Base-by-base conservation (phyloP, 108 stramenopile species). In the Pseudonitzschia multiseries region DNA sequence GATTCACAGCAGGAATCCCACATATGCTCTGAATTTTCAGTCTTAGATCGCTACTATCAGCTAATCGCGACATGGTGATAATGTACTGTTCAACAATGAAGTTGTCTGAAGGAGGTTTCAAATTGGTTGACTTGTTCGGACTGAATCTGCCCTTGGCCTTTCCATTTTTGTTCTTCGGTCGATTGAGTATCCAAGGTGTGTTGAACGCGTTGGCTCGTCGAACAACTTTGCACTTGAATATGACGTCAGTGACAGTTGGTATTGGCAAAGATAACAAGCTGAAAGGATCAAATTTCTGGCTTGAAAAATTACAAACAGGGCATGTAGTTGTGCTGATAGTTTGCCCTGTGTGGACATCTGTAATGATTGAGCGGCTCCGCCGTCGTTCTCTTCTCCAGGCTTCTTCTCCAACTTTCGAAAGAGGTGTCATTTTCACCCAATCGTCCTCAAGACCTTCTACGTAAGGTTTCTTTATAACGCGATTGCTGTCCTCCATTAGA, bases 401-500 rank as follows among this genome's bases (percentile, higher is more conserved):
- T 79, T 94, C 93, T 67, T 89, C 87, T 21, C 91, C 93, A 53
- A 94, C 88, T 64, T 84, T 73, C 26, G 77, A 65, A 29, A 94
- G 79, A 43, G 74, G 57, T 33, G 75, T 85, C 51, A 78, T 72
- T 65, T 80, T 87, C 18, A 87, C 85, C 79, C 87, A 96, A 44
- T 87, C 88, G 68, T 97, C 96, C 54, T 96, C 94, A 12, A 95
- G 71, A 21, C 92, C 93, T 68, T 86, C 86, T 0, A 97, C 93
- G 61, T 88, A 89, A 2, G 98, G 97, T 73, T 98, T 98, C 74
- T 92, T 92, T 28, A 79, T 71, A 24, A 98, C 95, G 40, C 90
- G 89, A 73, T 98, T 98, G 66, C 94, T 91, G 74, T 97, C 98
- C 67, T 97, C 95, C 71, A 97, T 96, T 26, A 98, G 73, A 31